phyloP scores from a whole-genome alignment of 1,284 basidiomycete species.

The Pseudozyma sp. region DNA sequence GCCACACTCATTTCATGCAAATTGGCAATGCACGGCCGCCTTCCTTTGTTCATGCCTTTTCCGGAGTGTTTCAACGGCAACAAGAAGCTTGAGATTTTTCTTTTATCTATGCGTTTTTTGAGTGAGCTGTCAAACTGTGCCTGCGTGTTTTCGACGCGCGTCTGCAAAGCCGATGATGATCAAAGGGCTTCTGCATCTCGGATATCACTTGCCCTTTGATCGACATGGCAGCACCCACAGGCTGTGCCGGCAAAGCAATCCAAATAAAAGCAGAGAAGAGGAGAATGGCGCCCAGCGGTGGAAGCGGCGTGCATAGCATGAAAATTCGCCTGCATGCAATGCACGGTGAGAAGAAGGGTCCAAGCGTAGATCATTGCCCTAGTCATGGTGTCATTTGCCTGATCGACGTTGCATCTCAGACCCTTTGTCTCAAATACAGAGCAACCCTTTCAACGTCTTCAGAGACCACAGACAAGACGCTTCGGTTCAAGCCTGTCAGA shows the following conservation, averaged over 20 bases:
- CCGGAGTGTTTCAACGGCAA: no score
- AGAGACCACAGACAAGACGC: no score
- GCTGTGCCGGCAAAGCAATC: no score
- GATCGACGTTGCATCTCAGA: conserved; percentile 4
- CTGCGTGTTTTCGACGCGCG: neutral
- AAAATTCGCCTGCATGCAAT: neutral
- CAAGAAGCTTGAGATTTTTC: neutral
- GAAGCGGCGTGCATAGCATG: conserved; percentile 7
- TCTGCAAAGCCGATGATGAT: neutral
- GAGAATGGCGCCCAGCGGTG: no score
- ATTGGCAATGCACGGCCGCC: no score
- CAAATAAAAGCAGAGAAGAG: no score
- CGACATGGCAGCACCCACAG: neutral
- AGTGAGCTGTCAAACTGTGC: neutral
- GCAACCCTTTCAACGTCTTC: no score
- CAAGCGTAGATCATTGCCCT: conserved; percentile 8
- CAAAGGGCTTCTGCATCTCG: neutral
- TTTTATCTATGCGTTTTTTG: neutral
- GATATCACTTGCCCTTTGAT: neutral
- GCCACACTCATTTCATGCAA: no score
- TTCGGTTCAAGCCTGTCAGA: neutral
- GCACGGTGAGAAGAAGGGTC: neutral
- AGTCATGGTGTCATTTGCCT: neutral
- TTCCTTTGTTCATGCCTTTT: neutral
- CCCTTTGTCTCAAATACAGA: neutral